These are phyloP conservation scores for Barbarea vulgaris DNA, from an alignment of 345 rosid species.

Conservation along the genomic window DNA sequence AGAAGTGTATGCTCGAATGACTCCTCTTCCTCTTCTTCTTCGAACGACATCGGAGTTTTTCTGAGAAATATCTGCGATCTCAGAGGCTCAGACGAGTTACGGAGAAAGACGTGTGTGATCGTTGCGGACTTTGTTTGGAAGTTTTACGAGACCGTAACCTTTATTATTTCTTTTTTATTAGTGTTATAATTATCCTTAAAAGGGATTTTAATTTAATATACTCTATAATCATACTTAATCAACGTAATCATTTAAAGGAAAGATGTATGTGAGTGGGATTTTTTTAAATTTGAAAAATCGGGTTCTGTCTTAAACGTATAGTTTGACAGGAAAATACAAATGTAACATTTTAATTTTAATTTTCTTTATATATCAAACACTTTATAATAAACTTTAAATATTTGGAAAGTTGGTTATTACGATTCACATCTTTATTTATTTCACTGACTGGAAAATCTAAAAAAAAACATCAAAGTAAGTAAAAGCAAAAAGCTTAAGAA, in stretches of 20 bases:
- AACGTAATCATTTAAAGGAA: conserved; percentile 1
- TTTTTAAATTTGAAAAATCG: background rate
- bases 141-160: conserved; percentile 12
- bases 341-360: background rate
- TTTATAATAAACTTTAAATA: background rate
- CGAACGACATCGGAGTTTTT: conserved; percentile 64
- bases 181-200: conserved; percentile 10
- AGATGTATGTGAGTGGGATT: background rate
- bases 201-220: background rate
- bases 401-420: background rate
- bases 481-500: conserved; percentile 1
- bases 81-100: background rate
- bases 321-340: background rate
- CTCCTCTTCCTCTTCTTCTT: conserved; percentile 91
- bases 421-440: conserved; percentile 12
- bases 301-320: background rate
- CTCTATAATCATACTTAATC: background rate
- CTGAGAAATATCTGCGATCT: conserved; percentile 8
- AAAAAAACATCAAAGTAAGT: conserved; percentile 4
- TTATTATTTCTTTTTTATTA: background rate
- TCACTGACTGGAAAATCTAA: conserved; percentile 17
- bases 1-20: conserved; percentile 90
- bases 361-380: background rate
- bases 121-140: conserved; percentile 35
- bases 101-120: conserved; percentile 39